These are phyloP conservation scores for Citrullus amarus DNA, from an alignment of 306 rosid species.

Conservation along the genomic window DNA sequence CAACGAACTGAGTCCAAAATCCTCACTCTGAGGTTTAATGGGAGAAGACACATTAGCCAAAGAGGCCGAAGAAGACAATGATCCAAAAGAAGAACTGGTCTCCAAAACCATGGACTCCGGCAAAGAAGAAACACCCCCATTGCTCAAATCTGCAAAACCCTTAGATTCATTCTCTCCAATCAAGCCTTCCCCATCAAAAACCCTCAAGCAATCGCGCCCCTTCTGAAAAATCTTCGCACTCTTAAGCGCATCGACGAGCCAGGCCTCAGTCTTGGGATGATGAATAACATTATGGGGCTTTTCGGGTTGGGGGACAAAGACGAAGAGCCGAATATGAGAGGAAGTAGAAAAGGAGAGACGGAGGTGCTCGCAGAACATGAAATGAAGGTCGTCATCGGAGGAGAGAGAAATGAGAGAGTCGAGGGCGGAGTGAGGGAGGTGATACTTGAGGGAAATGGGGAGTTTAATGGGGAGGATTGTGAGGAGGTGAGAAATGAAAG, in stretches of 20 bases:
- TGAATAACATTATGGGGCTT: conserved; percentile 10
- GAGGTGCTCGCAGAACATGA: conserved; percentile 28
- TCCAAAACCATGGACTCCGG: conserved; percentile 41
- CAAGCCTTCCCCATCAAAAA: conserved; percentile 13
- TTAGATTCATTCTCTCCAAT: conserved; percentile 2
- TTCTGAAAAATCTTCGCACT: conserved; percentile 33
- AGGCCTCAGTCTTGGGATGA: conserved; percentile 47
- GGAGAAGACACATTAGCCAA: conserved; percentile 24
- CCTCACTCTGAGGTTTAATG: conserved; percentile 19
- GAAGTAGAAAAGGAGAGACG: conserved; percentile 13
- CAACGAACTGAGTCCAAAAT: conserved; percentile 10
- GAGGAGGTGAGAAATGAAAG: conserved; percentile 30
- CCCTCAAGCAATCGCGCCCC: conserved; percentile 20
- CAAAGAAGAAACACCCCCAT: conserved; percentile 4
- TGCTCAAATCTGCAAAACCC: not conserved
- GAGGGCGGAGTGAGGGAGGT: conserved; percentile 36
- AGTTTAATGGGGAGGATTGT: conserved; percentile 18
- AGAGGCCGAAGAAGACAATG: conserved; percentile 52
- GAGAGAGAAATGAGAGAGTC: conserved; percentile 36
- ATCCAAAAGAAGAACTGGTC: conserved; percentile 43
- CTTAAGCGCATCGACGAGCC: conserved; percentile 50
- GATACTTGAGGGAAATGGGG: conserved; percentile 42
- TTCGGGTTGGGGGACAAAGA: conserved; percentile 18
- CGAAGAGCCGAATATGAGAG: conserved; percentile 37
- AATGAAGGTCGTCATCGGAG: conserved; percentile 30